These are phyloP conservation scores for Coriolopsis trogii DNA, from an alignment of 1,284 basidiomycete species.

Conservation along the genomic window DNA sequence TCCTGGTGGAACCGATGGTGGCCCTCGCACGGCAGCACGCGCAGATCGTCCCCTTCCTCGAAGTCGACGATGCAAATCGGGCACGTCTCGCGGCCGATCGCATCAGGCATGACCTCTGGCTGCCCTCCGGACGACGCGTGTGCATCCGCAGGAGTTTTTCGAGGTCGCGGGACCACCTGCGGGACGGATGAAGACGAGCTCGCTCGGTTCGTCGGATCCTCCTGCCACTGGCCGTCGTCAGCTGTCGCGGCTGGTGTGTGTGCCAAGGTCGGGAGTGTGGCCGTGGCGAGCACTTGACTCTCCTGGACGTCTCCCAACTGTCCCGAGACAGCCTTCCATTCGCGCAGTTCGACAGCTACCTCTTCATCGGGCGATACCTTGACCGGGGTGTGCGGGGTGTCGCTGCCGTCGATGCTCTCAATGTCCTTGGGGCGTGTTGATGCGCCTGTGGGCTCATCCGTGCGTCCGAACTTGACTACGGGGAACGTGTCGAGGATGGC, in stretches of 20 bases:
- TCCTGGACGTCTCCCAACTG: conserved; percentile 10
- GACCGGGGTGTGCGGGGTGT: not conserved
- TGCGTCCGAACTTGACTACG: conserved; percentile 77
- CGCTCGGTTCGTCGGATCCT: conserved; percentile 11
- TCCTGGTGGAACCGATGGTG: conserved; percentile 86
- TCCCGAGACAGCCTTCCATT: conserved; percentile 12
- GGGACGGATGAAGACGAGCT: conserved; percentile 19
- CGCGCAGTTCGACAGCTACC: conserved; percentile 20
- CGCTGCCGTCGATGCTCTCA: conserved; percentile 27
- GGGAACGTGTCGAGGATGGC: conserved; percentile 96
- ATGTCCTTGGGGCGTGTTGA: conserved; percentile 35
- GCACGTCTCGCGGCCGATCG: conserved; percentile 83
- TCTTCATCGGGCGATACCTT: conserved; percentile 4
- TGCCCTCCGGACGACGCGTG: conserved; percentile 12
- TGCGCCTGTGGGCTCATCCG: conserved; percentile 12
- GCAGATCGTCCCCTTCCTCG: conserved; percentile 88
- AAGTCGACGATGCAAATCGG: conserved; percentile 95
- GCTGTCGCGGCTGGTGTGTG: not conserved
- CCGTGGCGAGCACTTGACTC: not conserved
- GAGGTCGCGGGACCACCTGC: conserved; percentile 19
- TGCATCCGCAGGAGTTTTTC: conserved; percentile 6
- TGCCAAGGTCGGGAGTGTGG: conserved; percentile 1
- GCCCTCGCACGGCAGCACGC: conserved; percentile 87
- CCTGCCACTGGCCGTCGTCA: not conserved
- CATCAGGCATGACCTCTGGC: conserved; percentile 54